Conservation (phyloP, 129 eudicot species). For the Chrysanthemum makinoi region DNA sequence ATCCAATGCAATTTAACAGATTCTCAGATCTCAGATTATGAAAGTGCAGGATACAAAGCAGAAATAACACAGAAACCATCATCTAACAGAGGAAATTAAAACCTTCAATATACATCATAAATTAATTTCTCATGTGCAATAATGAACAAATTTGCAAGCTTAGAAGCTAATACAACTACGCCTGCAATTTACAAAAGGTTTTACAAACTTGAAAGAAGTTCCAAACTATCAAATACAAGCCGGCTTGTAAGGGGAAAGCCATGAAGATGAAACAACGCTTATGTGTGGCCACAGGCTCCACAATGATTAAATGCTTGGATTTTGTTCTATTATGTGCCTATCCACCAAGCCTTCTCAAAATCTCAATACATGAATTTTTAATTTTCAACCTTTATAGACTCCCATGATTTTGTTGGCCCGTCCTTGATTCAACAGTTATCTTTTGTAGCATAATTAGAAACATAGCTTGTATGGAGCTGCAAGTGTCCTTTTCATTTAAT, state of each 20-base stretch:
- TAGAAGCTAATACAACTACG: neutral
- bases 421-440: neutral
- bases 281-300: too few relatives aligned
- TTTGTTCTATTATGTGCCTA: too few relatives aligned
- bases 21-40: neutral
- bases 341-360: neutral
- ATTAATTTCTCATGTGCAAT: neutral
- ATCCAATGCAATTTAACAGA: neutral
- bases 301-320: too few relatives aligned
- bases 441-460: neutral
- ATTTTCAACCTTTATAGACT: neutral
- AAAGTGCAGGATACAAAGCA: conserved; percentile 6
- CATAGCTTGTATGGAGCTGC: neutral
- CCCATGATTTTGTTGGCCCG: neutral
- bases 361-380: neutral
- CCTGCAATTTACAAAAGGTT: too few relatives aligned
- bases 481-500: neutral
- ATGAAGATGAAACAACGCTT: too few relatives aligned
- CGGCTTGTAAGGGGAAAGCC: too few relatives aligned
- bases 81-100: neutral
- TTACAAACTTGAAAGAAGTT: too few relatives aligned
- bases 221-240: too few relatives aligned
- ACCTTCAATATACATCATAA: neutral
- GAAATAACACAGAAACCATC: conserved; percentile 3
- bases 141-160: neutral